phyloP scores from a whole-genome alignment of 768 basidiomycete genomes.

The Pulveroboletus sp. region DNA sequence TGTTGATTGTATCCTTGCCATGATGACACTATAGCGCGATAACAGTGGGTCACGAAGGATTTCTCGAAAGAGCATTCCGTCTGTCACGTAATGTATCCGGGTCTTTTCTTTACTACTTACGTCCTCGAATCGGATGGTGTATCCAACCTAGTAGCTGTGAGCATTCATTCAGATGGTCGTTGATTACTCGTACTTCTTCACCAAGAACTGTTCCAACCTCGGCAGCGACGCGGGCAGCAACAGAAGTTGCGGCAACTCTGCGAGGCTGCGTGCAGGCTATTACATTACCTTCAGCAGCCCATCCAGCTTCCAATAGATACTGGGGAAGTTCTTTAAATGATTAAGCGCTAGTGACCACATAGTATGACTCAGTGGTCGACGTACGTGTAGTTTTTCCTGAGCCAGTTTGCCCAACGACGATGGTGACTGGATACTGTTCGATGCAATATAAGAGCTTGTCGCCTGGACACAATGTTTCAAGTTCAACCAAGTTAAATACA shows the following conservation, averaged over 20 bases:
- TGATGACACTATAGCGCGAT: conserved; percentile 91
- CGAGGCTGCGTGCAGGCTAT: conserved; percentile 94
- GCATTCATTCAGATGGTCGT: not conserved
- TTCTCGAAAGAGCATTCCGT: conserved; percentile 97
- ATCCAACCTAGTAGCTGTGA: conserved; percentile 71
- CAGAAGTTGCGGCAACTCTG: conserved; percentile 92
- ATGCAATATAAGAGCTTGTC: conserved; percentile 79
- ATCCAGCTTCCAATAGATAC: conserved; percentile 91
- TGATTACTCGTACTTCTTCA: conserved; percentile 60
- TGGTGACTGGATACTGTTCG: conserved; percentile 79
- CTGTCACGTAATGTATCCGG: conserved; percentile 93
- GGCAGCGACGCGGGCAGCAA: conserved; percentile 86
- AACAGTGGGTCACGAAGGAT: conserved; percentile 89
- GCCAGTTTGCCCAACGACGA: conserved; percentile 93
- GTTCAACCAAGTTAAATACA: not conserved
- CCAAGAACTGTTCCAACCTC: conserved; percentile 89
- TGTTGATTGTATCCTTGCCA: conserved; percentile 52
- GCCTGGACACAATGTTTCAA: conserved; percentile 45
- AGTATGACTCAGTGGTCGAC: conserved; percentile 25
- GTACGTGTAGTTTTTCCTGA: conserved; percentile 97
- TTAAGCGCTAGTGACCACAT: not conserved
- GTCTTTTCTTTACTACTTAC: conserved; percentile 82
- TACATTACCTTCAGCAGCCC: conserved; percentile 78
- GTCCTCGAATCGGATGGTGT: conserved; percentile 96
- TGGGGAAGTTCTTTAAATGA: conserved; percentile 80